Base-by-base conservation (phyloP, 2,329 filamentous ascomycete genomes). In the Trichoderma sp. region DNA sequence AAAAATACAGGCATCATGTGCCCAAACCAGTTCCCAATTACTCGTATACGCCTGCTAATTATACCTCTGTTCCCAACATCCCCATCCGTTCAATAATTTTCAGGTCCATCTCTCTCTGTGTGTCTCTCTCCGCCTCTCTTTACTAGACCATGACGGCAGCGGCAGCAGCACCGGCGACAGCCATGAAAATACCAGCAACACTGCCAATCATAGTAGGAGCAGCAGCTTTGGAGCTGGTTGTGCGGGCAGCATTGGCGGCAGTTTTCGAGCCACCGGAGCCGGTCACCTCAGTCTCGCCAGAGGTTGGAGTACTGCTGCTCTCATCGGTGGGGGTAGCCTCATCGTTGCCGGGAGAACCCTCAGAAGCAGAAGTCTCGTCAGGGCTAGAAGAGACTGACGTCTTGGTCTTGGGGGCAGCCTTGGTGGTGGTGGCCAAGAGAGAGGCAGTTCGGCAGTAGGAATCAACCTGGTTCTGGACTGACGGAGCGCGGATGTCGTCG, bases 381-480 rank as follows among this genome's bases (percentile, higher is more conserved):
- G 75, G 68, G 70, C 71, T 68, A 34, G 75, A 65, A 54, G 76
- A 71, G 13, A 73, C 65, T 30, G 76, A 59, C 14, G 73, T 65
- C 67, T 73, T 64, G 37, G 67, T 54, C 54, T 77, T 75, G 64
- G 69, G 73, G 55, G 75, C 70, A 60, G 72, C 69, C 61, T 71
- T 71, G 69, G 76, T 75, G 51, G 75, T 76, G 55, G 80, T 79
- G 46, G 80, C 79, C 77, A 79, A 82, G 74, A 82, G 78, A 69
- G 78, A 81, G 69, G 82, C 83, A 72, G 83, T 80, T 68, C 77
- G 75, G 80, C 84, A 86, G 79, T 77, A 82, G 73, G 80, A 78
- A 70, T 75, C 75, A 71, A 82, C 79, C 75, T 83, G 79, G 72
- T 77, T 75, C 60, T 77, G 71, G 72, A 78, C 79, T 24, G 75